These are phyloP conservation scores for Trichosanthes truncata DNA, from an alignment of 306 rosid genomes.

Conservation along the genomic window DNA sequence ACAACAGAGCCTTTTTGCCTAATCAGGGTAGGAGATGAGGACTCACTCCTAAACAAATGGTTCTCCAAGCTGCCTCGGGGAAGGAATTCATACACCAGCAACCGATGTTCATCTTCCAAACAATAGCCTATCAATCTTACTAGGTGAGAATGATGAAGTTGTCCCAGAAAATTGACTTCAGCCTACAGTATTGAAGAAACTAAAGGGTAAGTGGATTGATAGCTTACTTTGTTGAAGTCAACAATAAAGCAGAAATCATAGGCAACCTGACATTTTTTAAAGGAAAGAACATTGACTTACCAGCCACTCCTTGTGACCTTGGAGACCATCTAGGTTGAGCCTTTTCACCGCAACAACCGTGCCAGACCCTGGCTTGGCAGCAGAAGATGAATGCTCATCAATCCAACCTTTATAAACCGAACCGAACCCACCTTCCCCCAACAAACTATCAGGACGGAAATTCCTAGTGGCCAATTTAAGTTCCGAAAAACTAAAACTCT, in stretches of 20 bases:
- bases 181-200: constrained; percentile 22
- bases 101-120: constrained; percentile 45
- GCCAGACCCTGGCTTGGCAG: constrained; percentile 44
- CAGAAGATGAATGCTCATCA: constrained; percentile 34
- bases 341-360: constrained; percentile 41
- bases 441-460: constrained; percentile 43
- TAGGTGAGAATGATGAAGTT: constrained; percentile 32
- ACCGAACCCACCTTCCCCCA: constrained; percentile 52
- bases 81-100: constrained; percentile 47
- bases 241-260: not conserved
- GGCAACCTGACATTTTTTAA: not conserved
- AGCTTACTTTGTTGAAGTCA: not conserved
- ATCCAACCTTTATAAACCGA: constrained; percentile 50
- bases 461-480: constrained; percentile 38
- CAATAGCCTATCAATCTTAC: constrained; percentile 42
- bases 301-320: constrained; percentile 50
- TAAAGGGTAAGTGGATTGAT: not conserved
- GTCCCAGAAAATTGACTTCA: constrained; percentile 46
- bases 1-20: not conserved
- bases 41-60: constrained; percentile 45
- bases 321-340: constrained; percentile 37
- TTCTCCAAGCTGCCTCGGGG: constrained; percentile 49
- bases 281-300: constrained; percentile 19
- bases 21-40: not conserved
- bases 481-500: constrained; percentile 31